Conservation (phyloP, 1,284 basidiomycete genomes). For the Pyrrhoderma noxium region DNA sequence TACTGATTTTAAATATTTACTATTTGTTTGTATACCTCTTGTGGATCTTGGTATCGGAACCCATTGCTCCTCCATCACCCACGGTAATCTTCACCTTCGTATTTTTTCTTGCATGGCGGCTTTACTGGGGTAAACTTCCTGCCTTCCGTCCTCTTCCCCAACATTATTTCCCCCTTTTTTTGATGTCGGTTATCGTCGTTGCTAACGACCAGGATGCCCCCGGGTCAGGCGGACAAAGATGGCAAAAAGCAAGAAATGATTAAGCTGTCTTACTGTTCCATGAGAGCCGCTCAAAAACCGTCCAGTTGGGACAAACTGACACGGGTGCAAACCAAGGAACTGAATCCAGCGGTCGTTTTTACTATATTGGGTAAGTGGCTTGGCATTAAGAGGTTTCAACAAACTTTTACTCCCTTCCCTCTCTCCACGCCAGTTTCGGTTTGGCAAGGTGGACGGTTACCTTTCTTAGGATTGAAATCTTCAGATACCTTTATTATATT, state of each 20-base stretch:
- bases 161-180: conserved; percentile 12
- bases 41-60: no score
- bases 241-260: conserved; percentile 59
- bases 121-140: no score
- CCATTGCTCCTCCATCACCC: conserved; percentile 4
- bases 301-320: conserved; percentile 64
- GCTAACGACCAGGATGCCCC: conserved; percentile 18
- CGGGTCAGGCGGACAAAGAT: conserved; percentile 42
- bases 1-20: background rate
- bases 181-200: conserved; percentile 4
- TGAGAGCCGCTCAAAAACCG: conserved; percentile 55
- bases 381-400: no score
- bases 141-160: no score
- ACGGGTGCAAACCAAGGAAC: conserved; percentile 69
- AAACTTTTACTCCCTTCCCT: no score
- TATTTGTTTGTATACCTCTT: no score
- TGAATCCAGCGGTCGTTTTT: conserved; percentile 67
- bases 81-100: no score
- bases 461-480: conserved; percentile 10
- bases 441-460: background rate
- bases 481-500: conserved; percentile 14
- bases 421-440: no score
- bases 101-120: no score
- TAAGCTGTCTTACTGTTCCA: conserved; percentile 55
- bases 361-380: conserved; percentile 56